These are phyloP conservation scores for Auxenochlorella protothecoides DNA, from an alignment of 139 green algal species.

Conservation along the genomic window DNA sequence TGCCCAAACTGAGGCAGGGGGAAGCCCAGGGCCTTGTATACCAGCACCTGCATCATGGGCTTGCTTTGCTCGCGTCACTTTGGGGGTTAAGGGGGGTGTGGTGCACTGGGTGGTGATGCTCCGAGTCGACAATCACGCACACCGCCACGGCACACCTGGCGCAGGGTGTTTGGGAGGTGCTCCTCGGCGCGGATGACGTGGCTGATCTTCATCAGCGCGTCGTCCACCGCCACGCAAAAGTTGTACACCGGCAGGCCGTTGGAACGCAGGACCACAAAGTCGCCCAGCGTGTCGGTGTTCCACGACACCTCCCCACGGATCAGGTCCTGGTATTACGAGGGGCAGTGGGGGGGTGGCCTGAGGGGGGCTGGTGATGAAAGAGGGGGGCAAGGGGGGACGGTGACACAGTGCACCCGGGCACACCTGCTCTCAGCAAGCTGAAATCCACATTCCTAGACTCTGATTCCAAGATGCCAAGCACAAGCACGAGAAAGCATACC, in stretches of 20 bases:
- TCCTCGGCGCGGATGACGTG: constrained; percentile 97
- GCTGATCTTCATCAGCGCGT: constrained; percentile 92
- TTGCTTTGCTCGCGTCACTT: no score
- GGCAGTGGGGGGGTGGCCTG: neutral
- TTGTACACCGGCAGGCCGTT: constrained; percentile 99
- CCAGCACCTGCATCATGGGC: constrained; percentile 52
- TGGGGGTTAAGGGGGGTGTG: no score
- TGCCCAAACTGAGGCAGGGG: constrained; percentile 77
- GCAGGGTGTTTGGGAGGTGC: constrained; percentile 98
- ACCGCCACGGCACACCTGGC: constrained; percentile 40
- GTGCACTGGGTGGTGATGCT: no score
- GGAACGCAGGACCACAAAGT: constrained; percentile 96
- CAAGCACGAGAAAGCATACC: neutral
- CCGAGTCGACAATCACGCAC: no score
- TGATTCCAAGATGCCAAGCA: neutral
- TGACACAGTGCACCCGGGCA: no score
- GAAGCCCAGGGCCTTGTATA: constrained; percentile 92
- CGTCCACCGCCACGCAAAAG: constrained; percentile 98
- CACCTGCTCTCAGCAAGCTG: no score
- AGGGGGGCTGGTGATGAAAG: neutral
- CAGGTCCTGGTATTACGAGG: constrained; percentile 44
- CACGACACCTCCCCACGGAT: constrained; percentile 86
- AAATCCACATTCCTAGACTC: neutral
- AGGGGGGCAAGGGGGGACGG: no score
- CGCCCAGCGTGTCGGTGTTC: constrained; percentile 95